These are phyloP conservation scores for Fusarium virguliforme DNA, from an alignment of 2,329 filamentous ascomycete genomes.

Conservation along the genomic window DNA sequence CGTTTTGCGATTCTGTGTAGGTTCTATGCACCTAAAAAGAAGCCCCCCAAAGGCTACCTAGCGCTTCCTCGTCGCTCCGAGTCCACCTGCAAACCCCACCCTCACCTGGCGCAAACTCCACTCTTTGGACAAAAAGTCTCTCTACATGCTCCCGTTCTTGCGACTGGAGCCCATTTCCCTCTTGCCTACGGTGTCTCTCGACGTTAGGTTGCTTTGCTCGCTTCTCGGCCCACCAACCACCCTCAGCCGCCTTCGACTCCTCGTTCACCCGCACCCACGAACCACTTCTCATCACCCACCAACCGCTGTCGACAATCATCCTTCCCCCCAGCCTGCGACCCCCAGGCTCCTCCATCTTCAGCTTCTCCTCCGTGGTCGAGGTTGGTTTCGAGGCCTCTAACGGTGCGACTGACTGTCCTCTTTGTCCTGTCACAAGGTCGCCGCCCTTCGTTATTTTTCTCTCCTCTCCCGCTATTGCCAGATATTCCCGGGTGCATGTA, in stretches of 20 bases:
- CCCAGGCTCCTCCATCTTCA: background rate
- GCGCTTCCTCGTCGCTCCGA: constrained; percentile 1
- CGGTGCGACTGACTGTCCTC: background rate
- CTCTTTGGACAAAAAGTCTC: constrained; percentile 44
- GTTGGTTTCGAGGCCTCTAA: constrained; percentile 10
- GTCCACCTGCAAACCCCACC: constrained; percentile 32
- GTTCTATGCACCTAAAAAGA: constrained; percentile 10
- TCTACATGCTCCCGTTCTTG: constrained; percentile 32
- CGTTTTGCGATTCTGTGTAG: background rate
- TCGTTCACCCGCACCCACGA: constrained; percentile 40
- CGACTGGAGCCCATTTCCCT: constrained; percentile 10
- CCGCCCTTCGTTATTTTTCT: constrained; percentile 17
- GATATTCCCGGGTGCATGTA: constrained; percentile 39
- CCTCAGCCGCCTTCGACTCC: constrained; percentile 33
- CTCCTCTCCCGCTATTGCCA: constrained; percentile 27
- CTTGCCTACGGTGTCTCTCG: background rate
- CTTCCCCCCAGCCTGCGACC: constrained; percentile 5
- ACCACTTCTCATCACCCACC: constrained; percentile 37
- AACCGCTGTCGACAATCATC: constrained; percentile 27
- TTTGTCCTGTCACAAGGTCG: constrained; percentile 31
- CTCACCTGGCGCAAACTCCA: constrained; percentile 33
- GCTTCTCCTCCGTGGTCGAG: constrained; percentile 22
- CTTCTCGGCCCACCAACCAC: constrained; percentile 47
- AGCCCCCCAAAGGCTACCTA: constrained; percentile 1
- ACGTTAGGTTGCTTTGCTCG: constrained; percentile 5